phyloP scores from a whole-genome alignment of 176 grass and related monocot genomes.

The Aechmea fasciata region DNA sequence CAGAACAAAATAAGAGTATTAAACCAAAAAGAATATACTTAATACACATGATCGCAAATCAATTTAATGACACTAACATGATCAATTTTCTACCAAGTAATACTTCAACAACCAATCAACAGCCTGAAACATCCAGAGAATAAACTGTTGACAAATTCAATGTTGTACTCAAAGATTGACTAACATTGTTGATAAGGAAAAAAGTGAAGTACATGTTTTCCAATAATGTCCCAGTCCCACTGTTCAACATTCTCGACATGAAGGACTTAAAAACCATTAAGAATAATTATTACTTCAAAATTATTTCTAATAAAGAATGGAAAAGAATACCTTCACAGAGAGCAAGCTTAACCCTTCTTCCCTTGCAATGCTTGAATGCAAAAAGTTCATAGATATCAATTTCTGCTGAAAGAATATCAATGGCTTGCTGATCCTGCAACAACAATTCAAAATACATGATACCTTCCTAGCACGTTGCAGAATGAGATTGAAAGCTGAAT shows the following conservation, averaged over 20 bases:
- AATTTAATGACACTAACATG: not conserved
- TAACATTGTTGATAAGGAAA: not conserved
- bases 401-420: slow-evolving; percentile 90
- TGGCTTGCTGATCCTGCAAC: slow-evolving; percentile 71
- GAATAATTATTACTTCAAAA: no score
- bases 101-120: no score
- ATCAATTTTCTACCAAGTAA: not conserved
- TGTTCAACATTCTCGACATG: not conserved
- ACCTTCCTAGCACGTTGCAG: not conserved
- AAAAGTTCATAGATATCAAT: slow-evolving; percentile 97
- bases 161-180: not conserved
- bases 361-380: slow-evolving; percentile 88
- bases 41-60: not conserved
- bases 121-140: no score
- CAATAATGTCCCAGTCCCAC: not conserved
- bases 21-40: not conserved
- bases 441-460: slow-evolving; percentile 3
- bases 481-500: not conserved
- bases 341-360: slow-evolving; percentile 73
- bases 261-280: not conserved
- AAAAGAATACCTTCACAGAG: slow-evolving; percentile 74
- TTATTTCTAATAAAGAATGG: not conserved
- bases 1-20: slow-evolving; percentile 8
- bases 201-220: not conserved
- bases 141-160: not conserved